phyloP scores from a whole-genome alignment of 495 filamentous ascomycete genomes.

The Hyaloscypha hepaticicola region DNA sequence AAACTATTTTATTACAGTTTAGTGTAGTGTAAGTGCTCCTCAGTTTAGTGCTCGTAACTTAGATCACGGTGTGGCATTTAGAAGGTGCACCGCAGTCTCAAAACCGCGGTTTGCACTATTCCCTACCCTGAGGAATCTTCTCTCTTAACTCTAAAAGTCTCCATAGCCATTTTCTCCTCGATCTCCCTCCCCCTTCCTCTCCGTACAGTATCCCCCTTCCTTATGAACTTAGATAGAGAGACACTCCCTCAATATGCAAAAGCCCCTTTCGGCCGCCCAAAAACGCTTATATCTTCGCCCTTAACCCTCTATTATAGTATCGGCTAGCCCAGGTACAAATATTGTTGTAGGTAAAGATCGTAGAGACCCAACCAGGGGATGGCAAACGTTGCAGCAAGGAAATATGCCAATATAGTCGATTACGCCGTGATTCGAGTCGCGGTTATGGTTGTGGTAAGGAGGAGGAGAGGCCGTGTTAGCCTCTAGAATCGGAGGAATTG shows the following conservation, averaged over 20 bases:
- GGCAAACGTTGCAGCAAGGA: not conserved
- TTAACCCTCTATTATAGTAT: not conserved
- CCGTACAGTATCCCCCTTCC: conserved; percentile 1
- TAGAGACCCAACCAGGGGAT: not conserved
- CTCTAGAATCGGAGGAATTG: no score
- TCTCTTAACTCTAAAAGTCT: not conserved
- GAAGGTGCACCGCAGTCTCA: no score
- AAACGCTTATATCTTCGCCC: not conserved
- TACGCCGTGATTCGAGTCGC: not conserved
- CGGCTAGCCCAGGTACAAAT: not conserved
- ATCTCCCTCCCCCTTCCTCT: not conserved
- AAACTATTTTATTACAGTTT: no score
- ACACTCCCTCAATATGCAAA: not conserved
- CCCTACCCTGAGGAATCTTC: no score
- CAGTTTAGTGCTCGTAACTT: no score
- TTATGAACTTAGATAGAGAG: not conserved
- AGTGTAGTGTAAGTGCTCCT: no score
- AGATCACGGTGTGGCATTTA: no score
- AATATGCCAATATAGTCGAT: conserved; percentile 1
- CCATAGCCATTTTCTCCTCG: not conserved
- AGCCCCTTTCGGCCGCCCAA: not conserved
- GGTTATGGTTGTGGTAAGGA: not conserved
- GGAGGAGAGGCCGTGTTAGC: not conserved
- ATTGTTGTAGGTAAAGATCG: not conserved
- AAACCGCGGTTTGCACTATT: not conserved